Evolutionary conservation across 345 rosid species (phyloP).

Genomic region (Salix exigua): DNA sequence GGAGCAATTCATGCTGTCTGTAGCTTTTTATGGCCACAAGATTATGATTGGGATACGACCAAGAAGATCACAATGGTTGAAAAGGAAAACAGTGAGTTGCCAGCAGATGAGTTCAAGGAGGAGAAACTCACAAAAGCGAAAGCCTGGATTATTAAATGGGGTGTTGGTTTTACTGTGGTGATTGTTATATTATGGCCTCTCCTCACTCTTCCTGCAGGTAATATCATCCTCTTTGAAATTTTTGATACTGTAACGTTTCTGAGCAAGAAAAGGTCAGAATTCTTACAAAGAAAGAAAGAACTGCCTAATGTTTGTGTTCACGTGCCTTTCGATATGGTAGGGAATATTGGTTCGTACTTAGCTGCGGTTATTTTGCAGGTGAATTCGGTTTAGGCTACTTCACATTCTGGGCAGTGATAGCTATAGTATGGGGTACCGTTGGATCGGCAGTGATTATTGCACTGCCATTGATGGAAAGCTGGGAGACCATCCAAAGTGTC

Average conservation of each 20-base stretch:
- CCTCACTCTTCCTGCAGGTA: constrained; percentile 76
- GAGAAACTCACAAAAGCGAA: constrained; percentile 70
- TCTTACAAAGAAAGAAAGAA: no score
- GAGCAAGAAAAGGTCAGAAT: not conserved
- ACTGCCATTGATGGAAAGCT: constrained; percentile 68
- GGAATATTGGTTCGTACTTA: not conserved
- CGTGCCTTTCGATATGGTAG: not conserved
- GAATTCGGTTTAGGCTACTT: constrained; percentile 69
- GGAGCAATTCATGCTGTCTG: constrained; percentile 70
- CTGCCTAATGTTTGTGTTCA: not conserved
- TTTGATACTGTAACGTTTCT: not conserved
- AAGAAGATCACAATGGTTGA: constrained; percentile 79
- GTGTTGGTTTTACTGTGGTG: constrained; percentile 61
- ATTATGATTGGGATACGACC: constrained; percentile 79
- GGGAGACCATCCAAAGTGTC: constrained; percentile 62
- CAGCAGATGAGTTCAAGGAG: constrained; percentile 63
- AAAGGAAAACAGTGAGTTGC: constrained; percentile 47
- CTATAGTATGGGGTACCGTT: constrained; percentile 83
- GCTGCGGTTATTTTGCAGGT: constrained; percentile 27
- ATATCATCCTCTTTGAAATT: constrained; percentile 9
- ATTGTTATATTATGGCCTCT: constrained; percentile 77
- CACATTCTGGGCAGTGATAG: constrained; percentile 81
- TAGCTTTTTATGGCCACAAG: constrained; percentile 65
- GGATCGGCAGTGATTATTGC: constrained; percentile 67
- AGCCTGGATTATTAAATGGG: constrained; percentile 84